These are phyloP conservation scores for Pseudogymnoascus destructans DNA, from an alignment of 2,329 filamentous ascomycete genomes.

Conservation along the genomic window DNA sequence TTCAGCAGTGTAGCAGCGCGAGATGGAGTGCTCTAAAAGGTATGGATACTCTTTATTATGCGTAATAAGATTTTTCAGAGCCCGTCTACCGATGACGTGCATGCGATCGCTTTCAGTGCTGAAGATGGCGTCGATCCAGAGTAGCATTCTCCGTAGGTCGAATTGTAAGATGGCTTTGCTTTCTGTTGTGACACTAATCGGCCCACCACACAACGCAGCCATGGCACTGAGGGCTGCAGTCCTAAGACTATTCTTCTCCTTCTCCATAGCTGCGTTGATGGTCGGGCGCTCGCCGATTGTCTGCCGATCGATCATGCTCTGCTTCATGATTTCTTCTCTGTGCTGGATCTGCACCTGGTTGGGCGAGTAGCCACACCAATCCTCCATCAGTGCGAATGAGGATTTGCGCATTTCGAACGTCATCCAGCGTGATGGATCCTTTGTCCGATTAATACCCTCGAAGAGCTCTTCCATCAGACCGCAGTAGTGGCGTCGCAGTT, in stretches of 20 bases:
- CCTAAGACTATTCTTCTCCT: constrained; percentile 85
- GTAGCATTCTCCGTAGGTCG: constrained; percentile 80
- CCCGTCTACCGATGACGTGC: constrained; percentile 77
- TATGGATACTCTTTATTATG: constrained; percentile 82
- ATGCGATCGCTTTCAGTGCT: constrained; percentile 82
- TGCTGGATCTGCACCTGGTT: constrained; percentile 73
- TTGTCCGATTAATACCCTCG: constrained; percentile 74
- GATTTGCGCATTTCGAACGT: constrained; percentile 94
- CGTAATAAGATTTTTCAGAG: constrained; percentile 76
- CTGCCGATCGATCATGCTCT: constrained; percentile 70
- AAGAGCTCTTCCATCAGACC: constrained; percentile 87
- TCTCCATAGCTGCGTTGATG: constrained; percentile 82
- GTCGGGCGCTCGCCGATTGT: constrained; percentile 59
- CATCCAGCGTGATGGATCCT: constrained; percentile 85
- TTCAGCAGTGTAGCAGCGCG: constrained; percentile 77
- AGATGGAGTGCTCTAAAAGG: constrained; percentile 77
- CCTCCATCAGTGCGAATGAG: constrained; percentile 92
- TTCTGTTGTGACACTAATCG: constrained; percentile 77
- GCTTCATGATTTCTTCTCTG: constrained; percentile 76
- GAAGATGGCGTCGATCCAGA: constrained; percentile 94
- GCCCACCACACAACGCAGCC: constrained; percentile 79
- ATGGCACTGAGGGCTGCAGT: constrained; percentile 89
- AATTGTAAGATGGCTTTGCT: constrained; percentile 81
- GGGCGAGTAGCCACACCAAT: constrained; percentile 96
- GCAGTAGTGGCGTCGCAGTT: constrained; percentile 83